These are phyloP conservation scores for Neurospora cerealis DNA, from an alignment of 495 filamentous ascomycete genomes.

Conservation along the genomic window DNA sequence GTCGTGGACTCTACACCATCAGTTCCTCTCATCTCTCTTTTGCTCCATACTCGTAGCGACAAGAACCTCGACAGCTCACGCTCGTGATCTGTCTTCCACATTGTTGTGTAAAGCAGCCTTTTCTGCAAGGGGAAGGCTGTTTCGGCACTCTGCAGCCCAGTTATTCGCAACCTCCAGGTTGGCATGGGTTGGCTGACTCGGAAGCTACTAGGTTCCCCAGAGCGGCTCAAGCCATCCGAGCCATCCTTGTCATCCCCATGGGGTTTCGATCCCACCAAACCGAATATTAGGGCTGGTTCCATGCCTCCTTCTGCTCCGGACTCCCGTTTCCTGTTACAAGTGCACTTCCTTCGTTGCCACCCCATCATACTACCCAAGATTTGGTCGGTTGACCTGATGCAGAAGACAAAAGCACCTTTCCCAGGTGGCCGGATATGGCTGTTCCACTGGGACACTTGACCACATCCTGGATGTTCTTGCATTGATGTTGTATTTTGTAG, in stretches of 20 bases:
- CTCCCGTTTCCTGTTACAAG: neutral
- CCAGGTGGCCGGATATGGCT: neutral
- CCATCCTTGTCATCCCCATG: neutral
- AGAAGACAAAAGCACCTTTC: neutral
- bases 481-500: neutral
- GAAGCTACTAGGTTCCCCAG: neutral
- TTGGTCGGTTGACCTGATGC: neutral
- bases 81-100: neutral
- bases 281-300: neutral
- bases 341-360: neutral
- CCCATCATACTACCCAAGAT: neutral
- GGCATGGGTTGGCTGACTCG: neutral
- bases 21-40: neutral
- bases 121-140: neutral
- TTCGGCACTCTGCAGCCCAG: neutral
- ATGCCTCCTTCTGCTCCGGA: neutral
- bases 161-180: neutral
- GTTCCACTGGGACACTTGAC: neutral
- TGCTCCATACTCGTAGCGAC: neutral
- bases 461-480: neutral
- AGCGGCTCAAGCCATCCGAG: neutral
- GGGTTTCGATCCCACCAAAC: neutral
- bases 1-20: neutral
- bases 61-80: neutral
- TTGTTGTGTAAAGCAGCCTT: neutral